Evolutionary conservation across 2,329 filamentous ascomycete species (phyloP).

Genomic region (Esteya vermicola): DNA sequence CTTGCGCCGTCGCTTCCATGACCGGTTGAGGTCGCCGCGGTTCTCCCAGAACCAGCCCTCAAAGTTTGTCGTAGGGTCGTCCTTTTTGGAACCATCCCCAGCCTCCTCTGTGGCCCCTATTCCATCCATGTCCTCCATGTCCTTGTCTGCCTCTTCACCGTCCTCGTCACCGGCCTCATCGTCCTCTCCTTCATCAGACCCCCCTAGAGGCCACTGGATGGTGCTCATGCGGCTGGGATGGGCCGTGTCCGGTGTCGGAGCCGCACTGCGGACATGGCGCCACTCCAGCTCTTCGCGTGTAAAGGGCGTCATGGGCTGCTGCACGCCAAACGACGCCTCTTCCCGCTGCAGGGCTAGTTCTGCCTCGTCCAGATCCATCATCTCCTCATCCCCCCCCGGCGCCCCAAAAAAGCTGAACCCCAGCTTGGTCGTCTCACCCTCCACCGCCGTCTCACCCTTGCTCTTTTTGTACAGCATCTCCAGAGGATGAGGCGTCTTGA

Average conservation of each 20-base stretch:
- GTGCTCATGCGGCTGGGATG: conserved; percentile 44
- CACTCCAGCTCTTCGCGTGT: conserved; percentile 64
- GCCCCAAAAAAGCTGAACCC: conserved; percentile 66
- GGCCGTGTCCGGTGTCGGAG: conserved; percentile 88
- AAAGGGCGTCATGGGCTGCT: conserved; percentile 64
- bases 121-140: conserved; percentile 10
- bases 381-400: conserved; percentile 31
- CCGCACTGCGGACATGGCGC: conserved; percentile 68
- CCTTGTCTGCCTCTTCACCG: conserved; percentile 14
- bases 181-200: conserved; percentile 20
- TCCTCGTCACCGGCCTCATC: conserved; percentile 14
- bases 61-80: conserved; percentile 33
- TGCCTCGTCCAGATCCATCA: conserved; percentile 27
- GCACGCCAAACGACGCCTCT: conserved; percentile 16
- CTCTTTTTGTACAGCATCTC: conserved; percentile 82
- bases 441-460: conserved; percentile 19
- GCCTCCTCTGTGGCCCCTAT: background rate
- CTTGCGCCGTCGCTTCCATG: conserved; percentile 53
- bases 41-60: conserved; percentile 57
- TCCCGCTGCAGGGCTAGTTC: too few species aligned
- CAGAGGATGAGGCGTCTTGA: conserved; percentile 52
- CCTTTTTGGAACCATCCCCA: background rate
- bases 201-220: conserved; percentile 34
- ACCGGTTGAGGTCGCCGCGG: conserved; percentile 47
- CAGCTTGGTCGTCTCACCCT: conserved; percentile 17